These are phyloP conservation scores for Ophiostoma triangulosporum DNA, from an alignment of 2,329 filamentous ascomycete species.

Conservation along the genomic window DNA sequence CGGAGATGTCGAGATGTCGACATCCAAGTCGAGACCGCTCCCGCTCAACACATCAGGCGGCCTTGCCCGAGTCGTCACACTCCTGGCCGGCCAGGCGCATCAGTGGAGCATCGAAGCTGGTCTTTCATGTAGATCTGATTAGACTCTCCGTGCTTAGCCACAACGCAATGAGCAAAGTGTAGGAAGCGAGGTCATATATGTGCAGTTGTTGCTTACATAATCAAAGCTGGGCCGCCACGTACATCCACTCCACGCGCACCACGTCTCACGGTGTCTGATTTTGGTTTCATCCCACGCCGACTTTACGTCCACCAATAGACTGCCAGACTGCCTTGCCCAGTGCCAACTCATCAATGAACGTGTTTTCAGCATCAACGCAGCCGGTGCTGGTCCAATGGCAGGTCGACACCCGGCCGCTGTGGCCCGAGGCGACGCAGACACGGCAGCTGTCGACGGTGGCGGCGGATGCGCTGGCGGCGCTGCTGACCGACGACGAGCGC, in stretches of 20 bases:
- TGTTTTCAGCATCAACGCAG: not conserved
- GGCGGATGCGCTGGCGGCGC: slow-evolving; percentile 32
- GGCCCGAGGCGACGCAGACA: slow-evolving; percentile 38
- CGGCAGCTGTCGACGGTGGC: slow-evolving; percentile 33
- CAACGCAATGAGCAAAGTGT: too few relatives aligned
- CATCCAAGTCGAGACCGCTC: not conserved
- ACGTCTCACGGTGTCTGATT: not conserved
- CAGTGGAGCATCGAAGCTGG: not conserved
- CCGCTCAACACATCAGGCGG: not conserved
- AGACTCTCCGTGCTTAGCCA: too few relatives aligned
- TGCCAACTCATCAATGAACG: not conserved
- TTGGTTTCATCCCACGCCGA: not conserved
- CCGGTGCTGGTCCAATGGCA: slow-evolving; percentile 44
- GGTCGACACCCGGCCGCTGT: slow-evolving; percentile 45
- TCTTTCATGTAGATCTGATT: too few relatives aligned
- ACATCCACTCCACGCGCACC: not conserved
- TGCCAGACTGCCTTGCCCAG: too few relatives aligned
- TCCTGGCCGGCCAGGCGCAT: not conserved
- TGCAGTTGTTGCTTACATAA: not conserved
- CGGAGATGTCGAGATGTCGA: not conserved
- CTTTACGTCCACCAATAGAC: not conserved
- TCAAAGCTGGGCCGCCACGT: not conserved
- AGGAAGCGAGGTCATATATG: too few relatives aligned
- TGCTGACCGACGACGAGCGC: slow-evolving; percentile 43
- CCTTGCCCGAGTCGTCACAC: not conserved